Base-by-base conservation (phyloP, 2,329 filamentous ascomycete species). In the Lecanicillium sp. region DNA sequence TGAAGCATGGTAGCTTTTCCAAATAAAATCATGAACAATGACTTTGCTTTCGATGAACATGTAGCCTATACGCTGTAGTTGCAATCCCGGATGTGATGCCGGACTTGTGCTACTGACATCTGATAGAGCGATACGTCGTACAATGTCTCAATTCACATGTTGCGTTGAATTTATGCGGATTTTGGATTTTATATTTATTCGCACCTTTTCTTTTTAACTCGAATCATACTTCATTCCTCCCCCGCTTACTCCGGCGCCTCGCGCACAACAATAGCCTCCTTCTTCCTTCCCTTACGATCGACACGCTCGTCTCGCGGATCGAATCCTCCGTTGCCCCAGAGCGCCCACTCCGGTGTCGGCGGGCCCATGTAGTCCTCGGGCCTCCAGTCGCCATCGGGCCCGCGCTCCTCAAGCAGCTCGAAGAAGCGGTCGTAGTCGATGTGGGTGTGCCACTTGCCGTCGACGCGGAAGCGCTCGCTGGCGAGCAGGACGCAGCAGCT, bases 341-440 rank as follows among this genome's bases (percentile, higher is more conserved):
- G 81, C 9, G 91, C 91, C 93, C 91, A 97, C 62, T 95, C 89
- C 1, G 90, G 87, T 30, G 90, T 97, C 56, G 86, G 77, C 33
- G 75, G 75, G 4, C 84, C 87, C 73, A 95, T 87, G 67, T 97
- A 97, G 62, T 97, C 90, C 68, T 95, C 89, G 0, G 91, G 90
- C 8, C 71, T 75, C 73, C 94, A 96, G 11, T 87, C 78, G 15
- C 78, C 79, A 27, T 86, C 79, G 6, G 72, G 66, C 14, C 75
- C 72, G 53, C 79, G 74, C 62, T 81, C 78, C 66, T 95, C 87
- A 9, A 94, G 74, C 52, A 93, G 75, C 55, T 87, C 74, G 64
- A 96, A 97, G 74, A 96, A 97, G 51, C 76, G 79, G 48, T 86
- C 77, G 64, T 96, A 97, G 64, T 96, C 86, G 59, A 98, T 97